Evolutionary conservation across 345 rosid species (phyloP), one percentile per base, ranked within the genome.

Genomic region (Trapa bicornis): DNA sequence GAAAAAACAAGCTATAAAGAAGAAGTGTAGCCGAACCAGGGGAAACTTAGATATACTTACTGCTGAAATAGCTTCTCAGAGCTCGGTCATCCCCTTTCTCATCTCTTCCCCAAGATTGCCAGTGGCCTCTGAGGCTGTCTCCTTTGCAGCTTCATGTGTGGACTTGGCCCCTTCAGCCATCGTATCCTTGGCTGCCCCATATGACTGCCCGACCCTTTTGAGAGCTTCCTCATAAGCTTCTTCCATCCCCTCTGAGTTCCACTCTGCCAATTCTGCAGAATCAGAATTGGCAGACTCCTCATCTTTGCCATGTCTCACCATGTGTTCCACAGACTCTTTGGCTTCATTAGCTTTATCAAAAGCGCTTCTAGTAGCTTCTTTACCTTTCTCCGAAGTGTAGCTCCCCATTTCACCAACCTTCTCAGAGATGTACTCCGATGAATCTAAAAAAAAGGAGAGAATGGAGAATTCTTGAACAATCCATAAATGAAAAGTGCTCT

Each of bases 81-180:
- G 75, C 54, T 73, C 80, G n/a, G 65, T 58, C 9, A 13, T 6
- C 0, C 39, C 66, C 39, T 37, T 43, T 72, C 75, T 75, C 81
- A 76, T 78, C 64, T 78, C 73, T 15, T 65, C 81, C 69, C 87
- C 86, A 17, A 87, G 16, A 41, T 81, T 81, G 47, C 73, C 82
- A 0, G 83, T 61, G 0, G 82, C 84, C 37, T 74, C 35, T 0
- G 87, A 86, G 67, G 84, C 80, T 68, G 63, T 81, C 56, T 82
- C 85, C 68, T 87, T 88, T 1, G 82, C 84, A 35, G 75, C 69
- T 65, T 79, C 94, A 63, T 80, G 85, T 12, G 14, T 66, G 13
- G 39, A 38, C 73, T 73, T 78, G 39, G 66, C 75, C 14, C 77
- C 45, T 5, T 60, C 68, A 0, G 75, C 47, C 76, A 72, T 45